Percentiles rank a stretch among this genome's conserved stretches.
Evolutionary conservation across 148 eudicot species (phyloP).

Genomic region (Limonium bicolor): DNA sequence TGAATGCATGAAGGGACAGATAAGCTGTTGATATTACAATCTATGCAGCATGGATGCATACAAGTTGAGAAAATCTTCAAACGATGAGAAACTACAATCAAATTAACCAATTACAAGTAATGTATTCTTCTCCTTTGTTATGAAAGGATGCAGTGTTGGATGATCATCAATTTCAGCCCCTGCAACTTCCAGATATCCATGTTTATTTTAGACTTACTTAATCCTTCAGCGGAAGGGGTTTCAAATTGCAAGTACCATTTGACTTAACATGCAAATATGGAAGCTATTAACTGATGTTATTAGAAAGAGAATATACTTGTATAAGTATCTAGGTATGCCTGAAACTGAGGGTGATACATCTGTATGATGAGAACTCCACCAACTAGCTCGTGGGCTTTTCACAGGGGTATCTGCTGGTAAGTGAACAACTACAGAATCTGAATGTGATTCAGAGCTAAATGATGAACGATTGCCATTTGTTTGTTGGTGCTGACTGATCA

Average conservation of each 20-base stretch:
- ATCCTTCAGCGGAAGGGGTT: too few relatives aligned
- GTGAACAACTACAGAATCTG: slow-evolving; percentile 27
- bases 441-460: slow-evolving; percentile 32
- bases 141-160: background rate
- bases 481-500: slow-evolving; percentile 39
- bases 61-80: background rate
- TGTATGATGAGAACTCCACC: slow-evolving; percentile 54
- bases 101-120: background rate
- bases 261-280: background rate
- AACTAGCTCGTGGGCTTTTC: slow-evolving; percentile 25
- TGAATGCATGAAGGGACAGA: slow-evolving; percentile 12
- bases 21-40: background rate
- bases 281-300: background rate
- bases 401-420: slow-evolving; percentile 19
- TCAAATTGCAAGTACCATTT: background rate
- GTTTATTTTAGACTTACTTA: background rate
- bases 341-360: slow-evolving; percentile 49
- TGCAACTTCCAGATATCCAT: background rate
- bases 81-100: background rate
- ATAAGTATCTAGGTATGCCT: slow-evolving; percentile 66
- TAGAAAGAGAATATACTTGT: slow-evolving; percentile 45
- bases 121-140: background rate
- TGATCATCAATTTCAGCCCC: background rate
- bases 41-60: background rate
- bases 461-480: slow-evolving; percentile 42